These are phyloP conservation scores for Mucor velutinosus DNA, from an alignment of 371 early-diverging fungal genomes.

Conservation along the genomic window DNA sequence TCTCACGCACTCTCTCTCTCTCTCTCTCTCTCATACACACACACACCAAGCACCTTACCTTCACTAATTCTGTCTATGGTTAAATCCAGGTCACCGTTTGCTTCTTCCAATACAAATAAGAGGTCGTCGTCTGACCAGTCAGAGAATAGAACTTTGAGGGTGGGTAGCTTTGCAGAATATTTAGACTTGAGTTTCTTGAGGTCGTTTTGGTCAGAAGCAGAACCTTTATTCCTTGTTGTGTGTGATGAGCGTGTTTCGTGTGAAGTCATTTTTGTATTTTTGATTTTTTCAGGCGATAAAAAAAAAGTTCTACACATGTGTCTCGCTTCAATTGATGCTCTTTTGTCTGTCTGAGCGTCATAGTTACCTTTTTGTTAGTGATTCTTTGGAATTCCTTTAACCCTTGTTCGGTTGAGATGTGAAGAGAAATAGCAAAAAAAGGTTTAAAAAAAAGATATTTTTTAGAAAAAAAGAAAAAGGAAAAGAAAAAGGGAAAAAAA, in stretches of 20 bases:
- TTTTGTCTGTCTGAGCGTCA: background rate
- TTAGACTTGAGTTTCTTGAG: conserved; percentile 64
- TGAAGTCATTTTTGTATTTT: conserved; percentile 30
- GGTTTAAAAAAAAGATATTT: conserved; percentile 1
- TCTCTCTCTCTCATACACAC: no score
- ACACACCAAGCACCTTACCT: background rate
- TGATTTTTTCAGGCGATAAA: background rate
- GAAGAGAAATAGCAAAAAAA: background rate
- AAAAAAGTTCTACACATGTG: conserved; percentile 8
- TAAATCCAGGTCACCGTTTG: conserved; percentile 81
- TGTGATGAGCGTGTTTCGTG: conserved; percentile 36
- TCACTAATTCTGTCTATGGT: conserved; percentile 76
- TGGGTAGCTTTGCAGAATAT: conserved; percentile 68
- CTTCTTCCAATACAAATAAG: conserved; percentile 82
- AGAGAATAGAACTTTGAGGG: conserved; percentile 81
- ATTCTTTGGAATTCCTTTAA: background rate
- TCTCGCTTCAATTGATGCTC: background rate
- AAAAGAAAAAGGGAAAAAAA: conserved; percentile 6
- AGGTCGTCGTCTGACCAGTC: conserved; percentile 93
- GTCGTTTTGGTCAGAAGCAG: conserved; percentile 41
- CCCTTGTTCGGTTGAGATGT: background rate
- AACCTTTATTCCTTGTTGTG: conserved; percentile 30
- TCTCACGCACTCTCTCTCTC: background rate
- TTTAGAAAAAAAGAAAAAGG: conserved; percentile 7
- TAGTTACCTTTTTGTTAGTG: background rate